Evolutionary conservation across 495 filamentous ascomycete genomes (phyloP), one percentile per base, ranked within the genome.

Genomic region (Aspergillus ostianus): DNA sequence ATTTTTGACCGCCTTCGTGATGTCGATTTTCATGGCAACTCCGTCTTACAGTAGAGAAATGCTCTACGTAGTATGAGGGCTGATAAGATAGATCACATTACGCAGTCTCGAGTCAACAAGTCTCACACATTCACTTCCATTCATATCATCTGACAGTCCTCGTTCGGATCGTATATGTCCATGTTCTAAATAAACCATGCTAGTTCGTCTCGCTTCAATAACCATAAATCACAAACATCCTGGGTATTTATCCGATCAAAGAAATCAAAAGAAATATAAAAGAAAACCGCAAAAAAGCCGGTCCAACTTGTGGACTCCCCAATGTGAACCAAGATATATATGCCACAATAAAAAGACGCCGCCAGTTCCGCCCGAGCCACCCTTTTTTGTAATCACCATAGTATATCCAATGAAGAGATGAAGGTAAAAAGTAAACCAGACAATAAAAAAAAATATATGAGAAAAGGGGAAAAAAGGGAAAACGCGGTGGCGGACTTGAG

Each of bases 181-280:
- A 59, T 63, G 46, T 59, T 57, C 57, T 64, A 64, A 57, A 41
- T 51, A 50, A 66, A 36, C 29, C 51, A 58, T 55, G 55, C 55
- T 56, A 64, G 50, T 59, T 69, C 68, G 67, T 71, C 63, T 68
- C 55, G 55, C 67, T 64, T 62, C 62, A 51, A 62, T 59, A 63
- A 68, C 67, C 67, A 64, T 61, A 69, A 45, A 59, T 41, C 36
- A 67, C 59, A 67, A 63, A 70, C 62, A 67, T 67, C 69, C 67
- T 64, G 72, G 72, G 72, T 75, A 75, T 75, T 73, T 69, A 69
- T 62, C 30, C 51, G 20, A 29, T 30, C 26, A 53, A 6, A 8
- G 13, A 48, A 48, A 13, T 49, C 19, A 49, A 49, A 49, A 49
- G 53, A 57, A 32, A 48, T 29, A 55, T 54, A 57, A 67, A 58